Evolutionary conservation across 2,329 filamentous ascomycete species (phyloP), one percentile per base, ranked within the genome.

Genomic region (Pseudogymnoascus sp.): DNA sequence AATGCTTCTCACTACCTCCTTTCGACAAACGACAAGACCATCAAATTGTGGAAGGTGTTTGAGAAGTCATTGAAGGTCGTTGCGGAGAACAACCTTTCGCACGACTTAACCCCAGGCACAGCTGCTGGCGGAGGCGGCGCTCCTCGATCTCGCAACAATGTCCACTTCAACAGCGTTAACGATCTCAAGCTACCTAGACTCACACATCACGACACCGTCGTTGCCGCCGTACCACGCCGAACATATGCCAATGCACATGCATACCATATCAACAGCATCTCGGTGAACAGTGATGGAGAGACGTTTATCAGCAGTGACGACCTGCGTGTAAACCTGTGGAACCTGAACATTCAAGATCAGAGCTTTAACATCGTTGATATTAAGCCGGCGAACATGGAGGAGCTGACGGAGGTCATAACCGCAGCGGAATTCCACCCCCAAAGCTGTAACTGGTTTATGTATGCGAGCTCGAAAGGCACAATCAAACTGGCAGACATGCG

Each of bases 301-400:
- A 99, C 95, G 0, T 99, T 97, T 77, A 97, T 99, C 79, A 97
- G 93, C 80, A 97, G 93, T 74, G 95, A 99, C 74, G 95, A 99
- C 75, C 80, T 99, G 67, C 88, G 95, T 67, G 96, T 99, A 81
- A 99, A 99, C 76, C 81, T 99, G 63, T 99, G 95, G 95, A 97
- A 99, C 75, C 82, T 97, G 70, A 97, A 97, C 77, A 99, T 99
- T 67, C 95, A 99, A 76, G 93, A 97, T 71, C 93, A 97, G 79
- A 97, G 95, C 80, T 99, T 99, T 84, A 99, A 99, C 79, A 99
- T 99, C 74, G 95, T 99, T 66, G 95, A 99, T 76, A 99, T 99
- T 82, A 99, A 99, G 78, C 95, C 95, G 7, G 95, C 95, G 42
- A 99, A 99, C 76, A 99, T 99, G 95, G 95, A 99, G 78, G 95